A percentile compares a stretch with the other conserved stretches of the same genome.
These are phyloP conservation scores for Coemansia sp. DNA, from an alignment of 192 early-diverging fungal genomes.

Conservation along the genomic window DNA sequence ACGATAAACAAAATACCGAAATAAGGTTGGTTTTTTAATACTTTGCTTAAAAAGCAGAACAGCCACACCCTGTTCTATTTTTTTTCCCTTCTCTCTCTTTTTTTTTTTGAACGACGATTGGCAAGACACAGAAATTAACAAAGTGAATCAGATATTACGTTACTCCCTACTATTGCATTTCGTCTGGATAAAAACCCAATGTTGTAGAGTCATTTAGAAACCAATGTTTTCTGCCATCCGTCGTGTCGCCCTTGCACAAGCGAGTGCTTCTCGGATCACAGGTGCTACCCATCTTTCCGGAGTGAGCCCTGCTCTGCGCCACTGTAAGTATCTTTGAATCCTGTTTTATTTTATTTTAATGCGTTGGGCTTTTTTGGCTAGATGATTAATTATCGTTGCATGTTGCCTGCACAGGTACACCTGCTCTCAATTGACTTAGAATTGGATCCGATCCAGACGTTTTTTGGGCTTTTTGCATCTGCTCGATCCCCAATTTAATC, in stretches of 20 bases:
- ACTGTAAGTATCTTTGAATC: slow-evolving; percentile 13
- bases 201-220: neutral
- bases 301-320: neutral
- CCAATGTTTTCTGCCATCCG: slow-evolving; percentile 51
- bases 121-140: neutral
- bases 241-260: slow-evolving; percentile 36
- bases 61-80: no score
- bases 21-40: no score
- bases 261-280: slow-evolving; percentile 18
- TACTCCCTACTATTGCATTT: neutral
- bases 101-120: no score
- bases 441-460: no score
- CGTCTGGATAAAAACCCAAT: neutral
- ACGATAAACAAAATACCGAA: neutral
- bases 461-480: no score
- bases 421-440: no score
- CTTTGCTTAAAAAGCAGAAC: no score
- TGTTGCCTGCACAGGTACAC: no score
- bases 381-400: no score
- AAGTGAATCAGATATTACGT: neutral
- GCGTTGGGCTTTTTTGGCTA: no score
- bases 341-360: neutral
- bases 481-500: no score
- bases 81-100: no score
- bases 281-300: slow-evolving; percentile 12